Conservation (phyloP, 805 yeast species). For the Metschnikowia gelsemii region DNA sequence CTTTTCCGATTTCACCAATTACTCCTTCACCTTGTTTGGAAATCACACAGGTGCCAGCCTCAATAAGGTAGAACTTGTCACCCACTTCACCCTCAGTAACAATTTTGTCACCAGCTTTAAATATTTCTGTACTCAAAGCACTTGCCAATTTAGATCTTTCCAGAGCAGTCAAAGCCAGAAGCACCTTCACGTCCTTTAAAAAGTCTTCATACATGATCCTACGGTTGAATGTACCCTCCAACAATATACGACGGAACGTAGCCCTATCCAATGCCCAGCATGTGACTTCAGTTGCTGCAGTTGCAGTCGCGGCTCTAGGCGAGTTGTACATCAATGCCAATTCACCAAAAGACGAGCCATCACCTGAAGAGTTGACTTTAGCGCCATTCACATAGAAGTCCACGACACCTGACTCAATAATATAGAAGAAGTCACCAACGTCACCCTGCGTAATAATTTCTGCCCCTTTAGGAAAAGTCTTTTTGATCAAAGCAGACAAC, state of each 20-base stretch:
- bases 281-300: constrained; percentile 61
- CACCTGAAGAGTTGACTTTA: constrained; percentile 70
- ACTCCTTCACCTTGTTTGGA: constrained; percentile 59
- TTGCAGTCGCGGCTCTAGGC: constrained; percentile 95
- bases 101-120: constrained; percentile 67
- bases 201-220: constrained; percentile 88
- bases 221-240: constrained; percentile 88
- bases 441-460: constrained; percentile 87
- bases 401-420: constrained; percentile 81
- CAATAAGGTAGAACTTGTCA: constrained; percentile 46
- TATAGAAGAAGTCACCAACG: constrained; percentile 90
- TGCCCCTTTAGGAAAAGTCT: constrained; percentile 54
- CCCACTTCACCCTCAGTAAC: constrained; percentile 79
- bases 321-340: constrained; percentile 96
- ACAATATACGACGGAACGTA: constrained; percentile 86
- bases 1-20: constrained; percentile 61
- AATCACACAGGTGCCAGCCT: constrained; percentile 82
- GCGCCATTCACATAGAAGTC: constrained; percentile 72
- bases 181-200: constrained; percentile 80
- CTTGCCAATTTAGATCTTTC: constrained; percentile 93
- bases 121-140: constrained; percentile 79
- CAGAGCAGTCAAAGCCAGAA: constrained; percentile 67
- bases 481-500: constrained; percentile 79
- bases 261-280: constrained; percentile 90
- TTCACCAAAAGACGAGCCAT: constrained; percentile 94